Conservation (phyloP, 768 basidiomycete genomes). For the Ramaria rubella region DNA sequence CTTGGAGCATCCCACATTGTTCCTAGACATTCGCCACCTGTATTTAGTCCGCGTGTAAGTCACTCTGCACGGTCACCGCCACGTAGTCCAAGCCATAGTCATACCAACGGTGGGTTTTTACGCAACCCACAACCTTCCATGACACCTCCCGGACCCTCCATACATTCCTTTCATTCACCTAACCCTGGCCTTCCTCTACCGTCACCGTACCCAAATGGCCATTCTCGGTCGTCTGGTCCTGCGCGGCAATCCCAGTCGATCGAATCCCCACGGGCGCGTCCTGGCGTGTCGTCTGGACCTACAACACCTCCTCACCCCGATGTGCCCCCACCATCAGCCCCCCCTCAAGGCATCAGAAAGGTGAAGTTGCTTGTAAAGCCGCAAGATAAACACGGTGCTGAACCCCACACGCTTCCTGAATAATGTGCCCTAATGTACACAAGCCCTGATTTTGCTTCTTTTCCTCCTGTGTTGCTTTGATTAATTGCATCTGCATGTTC, state of each 20-base stretch:
- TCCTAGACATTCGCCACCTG: neutral
- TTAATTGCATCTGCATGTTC: conserved; percentile 5
- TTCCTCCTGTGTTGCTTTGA: conserved; percentile 3
- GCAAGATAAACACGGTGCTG: neutral
- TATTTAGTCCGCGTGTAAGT: neutral
- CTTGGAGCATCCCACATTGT: neutral
- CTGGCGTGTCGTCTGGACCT: neutral
- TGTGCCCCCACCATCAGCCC: neutral
- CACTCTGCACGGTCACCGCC: neutral
- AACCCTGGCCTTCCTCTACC: neutral
- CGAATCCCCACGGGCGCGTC: neutral
- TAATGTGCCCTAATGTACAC: neutral
- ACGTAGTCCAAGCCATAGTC: neutral
- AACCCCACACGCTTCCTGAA: neutral
- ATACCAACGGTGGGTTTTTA: neutral
- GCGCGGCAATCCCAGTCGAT: neutral
- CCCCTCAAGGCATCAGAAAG: conserved; percentile 6
- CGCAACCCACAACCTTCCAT: neutral
- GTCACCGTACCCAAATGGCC: neutral
- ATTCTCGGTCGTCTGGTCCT: conserved; percentile 1
- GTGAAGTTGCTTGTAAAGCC: conserved; percentile 5
- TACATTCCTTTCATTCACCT: neutral
- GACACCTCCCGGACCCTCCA: neutral
- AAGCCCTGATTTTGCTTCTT: neutral
- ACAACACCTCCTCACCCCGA: neutral